Evolutionary conservation across 306 rosid species (phyloP), one percentile per base, ranked within the genome.

Genomic region (Trifolium subterraneum): DNA sequence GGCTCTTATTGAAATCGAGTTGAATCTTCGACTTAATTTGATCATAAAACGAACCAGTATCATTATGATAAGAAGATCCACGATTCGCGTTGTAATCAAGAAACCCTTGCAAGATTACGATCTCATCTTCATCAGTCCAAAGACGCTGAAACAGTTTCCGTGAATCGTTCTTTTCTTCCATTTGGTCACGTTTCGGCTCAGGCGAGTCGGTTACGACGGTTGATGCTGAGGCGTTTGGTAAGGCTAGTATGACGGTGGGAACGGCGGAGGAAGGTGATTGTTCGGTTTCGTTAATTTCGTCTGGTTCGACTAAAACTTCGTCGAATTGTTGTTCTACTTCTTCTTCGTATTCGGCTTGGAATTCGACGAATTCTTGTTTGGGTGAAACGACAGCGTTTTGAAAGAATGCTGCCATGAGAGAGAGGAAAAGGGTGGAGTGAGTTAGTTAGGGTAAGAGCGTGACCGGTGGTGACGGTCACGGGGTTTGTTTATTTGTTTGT

Each of bases 121-220:
- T 83, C 91, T 92, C 97, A 50, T 92, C 96, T 52, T 86, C 91
- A 6, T 86, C 85, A 63, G 87, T 89, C 97, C 97, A 92, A 3
- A 89, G 70, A 14, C 91, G 88, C 27, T 86, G 88, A 11, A 87
- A 87, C 0, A 87, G 75, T 19, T 77, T 68, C 20, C 90, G 67
- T 0, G 90, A 82, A 39, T 87, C 90, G 68, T 79, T 42, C 13
- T 66, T 66, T 8, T 66, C 71, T 25, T 66, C 54, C 38, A 42
- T 41, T 27, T 8, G 16, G 18, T 64, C 51, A 2, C 19, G 36
- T 22, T 66, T 66, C 3, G 71, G 71, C 13, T 41, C 55, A 15
- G 71, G 71, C 2, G 71, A 66, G 10, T 5, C 71, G 35, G 4
- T 35, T 6, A 8, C 12, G 20, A 52, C 27, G 2, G 54, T 14